Base-by-base conservation (phyloP, 805 yeast genomes). In the Grigorovia humatica region DNA sequence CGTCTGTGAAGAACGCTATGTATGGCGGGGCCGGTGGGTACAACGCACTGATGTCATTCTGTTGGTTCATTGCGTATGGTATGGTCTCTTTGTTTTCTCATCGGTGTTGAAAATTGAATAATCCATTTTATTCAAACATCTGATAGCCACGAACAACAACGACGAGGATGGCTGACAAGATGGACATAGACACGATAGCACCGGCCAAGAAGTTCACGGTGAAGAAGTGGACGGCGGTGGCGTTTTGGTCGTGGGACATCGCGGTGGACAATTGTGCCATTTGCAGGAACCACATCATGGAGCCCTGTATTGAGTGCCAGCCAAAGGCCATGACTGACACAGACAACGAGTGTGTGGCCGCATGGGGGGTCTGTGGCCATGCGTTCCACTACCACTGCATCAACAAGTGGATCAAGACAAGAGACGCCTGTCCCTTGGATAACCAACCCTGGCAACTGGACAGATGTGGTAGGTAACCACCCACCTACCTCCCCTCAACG, bases 171-270 rank as follows among this genome's bases (percentile, higher is more conserved):
- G 58, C 59, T 47, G 59, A 61, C 41, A 56, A 58, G 38, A 62
- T 61, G 65, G 66, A 62, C 4, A 53, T 62, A 6, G 65, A 61
- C 40, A 42, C 60, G 8, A 43, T 43, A 20, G 23, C 32, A 9
- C 44, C 44, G 11, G 23, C 43, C 4, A 85, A 84, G 67, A 77
- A 87, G 60, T 90, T 93, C 61, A 97, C 91, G 66, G 90, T 93
- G 43, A 87, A 88, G 66, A 93, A 90, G 74, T 91, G 99, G 98
- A 89, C 96, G 13, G 98, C 98, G 0, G 99, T 93, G 48, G 98
- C 98, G n/a, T 88, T 93, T 66, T 93, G 99, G 99, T 88, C 97
- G 0, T 93, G 99, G 99, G 96, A 88, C 70, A 85, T 88, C 54
- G 91, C 82, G 40, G 91, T 88, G 51, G 99, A 95, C 57, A 88